A percentile compares a stretch with the other conserved stretches of the same genome.
phyloP scores from a whole-genome alignment of 2,329 filamentous ascomycete species.

The Fusarium guadeloupense region DNA sequence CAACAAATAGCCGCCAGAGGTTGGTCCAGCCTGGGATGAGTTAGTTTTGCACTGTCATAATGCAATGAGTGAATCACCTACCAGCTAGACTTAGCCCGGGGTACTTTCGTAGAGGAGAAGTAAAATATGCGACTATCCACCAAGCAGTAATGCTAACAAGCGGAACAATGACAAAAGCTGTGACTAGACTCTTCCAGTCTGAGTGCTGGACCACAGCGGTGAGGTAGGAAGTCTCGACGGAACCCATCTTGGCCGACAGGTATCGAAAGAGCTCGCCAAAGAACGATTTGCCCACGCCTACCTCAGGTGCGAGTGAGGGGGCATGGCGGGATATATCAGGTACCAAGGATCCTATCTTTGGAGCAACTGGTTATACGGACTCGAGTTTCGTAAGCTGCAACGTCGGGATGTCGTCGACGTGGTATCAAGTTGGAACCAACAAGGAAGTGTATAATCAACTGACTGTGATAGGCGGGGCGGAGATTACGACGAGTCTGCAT shows the following conservation, averaged over 20 bases:
- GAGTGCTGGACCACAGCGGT: constrained; percentile 6
- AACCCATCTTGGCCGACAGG: constrained; percentile 17
- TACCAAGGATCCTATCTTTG: not conserved
- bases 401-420: not conserved
- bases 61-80: not conserved
- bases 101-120: constrained; percentile 28
- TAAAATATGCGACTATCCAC: constrained; percentile 26
- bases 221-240: constrained; percentile 16
- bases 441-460: no score
- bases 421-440: constrained; percentile 1
- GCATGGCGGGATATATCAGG: constrained; percentile 5
- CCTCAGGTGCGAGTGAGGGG: not conserved
- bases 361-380: no score
- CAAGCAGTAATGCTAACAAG: constrained; percentile 21
- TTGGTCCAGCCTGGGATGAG: constrained; percentile 43
- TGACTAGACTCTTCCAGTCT: constrained; percentile 19
- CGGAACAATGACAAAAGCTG: constrained; percentile 13
- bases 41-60: not conserved
- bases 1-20: constrained; percentile 49
- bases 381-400: not conserved
- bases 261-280: not conserved
- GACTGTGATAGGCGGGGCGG: no score
- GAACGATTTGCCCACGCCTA: not conserved
- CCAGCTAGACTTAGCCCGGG: constrained; percentile 31
- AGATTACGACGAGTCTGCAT: no score